Percentiles rank a stretch among this genome's conserved stretches.
phyloP scores from a whole-genome alignment of 2,329 filamentous ascomycete species.

The Fusarium clavum region DNA sequence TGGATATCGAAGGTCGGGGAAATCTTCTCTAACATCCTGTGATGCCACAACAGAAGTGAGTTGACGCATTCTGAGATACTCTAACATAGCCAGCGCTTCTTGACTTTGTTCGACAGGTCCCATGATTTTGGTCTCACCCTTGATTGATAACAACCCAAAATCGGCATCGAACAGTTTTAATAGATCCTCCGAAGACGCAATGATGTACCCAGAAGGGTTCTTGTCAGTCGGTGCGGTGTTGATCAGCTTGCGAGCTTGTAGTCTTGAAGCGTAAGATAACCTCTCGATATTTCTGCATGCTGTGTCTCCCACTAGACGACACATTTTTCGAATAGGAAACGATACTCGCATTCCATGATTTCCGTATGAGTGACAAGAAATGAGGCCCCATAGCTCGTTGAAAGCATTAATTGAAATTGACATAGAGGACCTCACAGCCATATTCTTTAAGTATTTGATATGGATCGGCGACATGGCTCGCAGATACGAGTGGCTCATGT shows the following conservation, averaged over 20 bases:
- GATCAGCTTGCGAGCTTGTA: slow-evolving; percentile 89
- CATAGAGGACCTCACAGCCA: slow-evolving; percentile 95
- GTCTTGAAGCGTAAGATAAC: slow-evolving; percentile 83
- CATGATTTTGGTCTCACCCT: slow-evolving; percentile 88
- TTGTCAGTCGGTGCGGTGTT: slow-evolving; percentile 83
- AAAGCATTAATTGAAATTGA: slow-evolving; percentile 93
- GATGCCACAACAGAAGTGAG: slow-evolving; percentile 82
- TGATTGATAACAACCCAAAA: slow-evolving; percentile 85
- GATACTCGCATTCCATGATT: slow-evolving; percentile 85
- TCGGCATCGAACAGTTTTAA: slow-evolving; percentile 88
- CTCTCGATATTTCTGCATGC: slow-evolving; percentile 89
- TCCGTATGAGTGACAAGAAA: slow-evolving; percentile 87
- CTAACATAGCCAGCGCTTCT: slow-evolving; percentile 84
- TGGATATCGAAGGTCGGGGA: slow-evolving; percentile 82
- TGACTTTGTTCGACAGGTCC: slow-evolving; percentile 80
- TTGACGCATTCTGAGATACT: slow-evolving; percentile 82
- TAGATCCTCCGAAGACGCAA: slow-evolving; percentile 88
- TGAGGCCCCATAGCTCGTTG: slow-evolving; percentile 86
- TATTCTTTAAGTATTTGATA: slow-evolving; percentile 86
- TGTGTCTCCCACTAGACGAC: slow-evolving; percentile 85
- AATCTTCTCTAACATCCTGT: slow-evolving; percentile 79
- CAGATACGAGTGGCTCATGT: slow-evolving; percentile 86
- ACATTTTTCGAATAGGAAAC: slow-evolving; percentile 93
- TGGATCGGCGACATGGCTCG: slow-evolving; percentile 93
- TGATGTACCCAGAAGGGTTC: slow-evolving; percentile 90